Conservation (phyloP, 2,329 filamentous ascomycete species). For the Ophiostoma sp. region DNA sequence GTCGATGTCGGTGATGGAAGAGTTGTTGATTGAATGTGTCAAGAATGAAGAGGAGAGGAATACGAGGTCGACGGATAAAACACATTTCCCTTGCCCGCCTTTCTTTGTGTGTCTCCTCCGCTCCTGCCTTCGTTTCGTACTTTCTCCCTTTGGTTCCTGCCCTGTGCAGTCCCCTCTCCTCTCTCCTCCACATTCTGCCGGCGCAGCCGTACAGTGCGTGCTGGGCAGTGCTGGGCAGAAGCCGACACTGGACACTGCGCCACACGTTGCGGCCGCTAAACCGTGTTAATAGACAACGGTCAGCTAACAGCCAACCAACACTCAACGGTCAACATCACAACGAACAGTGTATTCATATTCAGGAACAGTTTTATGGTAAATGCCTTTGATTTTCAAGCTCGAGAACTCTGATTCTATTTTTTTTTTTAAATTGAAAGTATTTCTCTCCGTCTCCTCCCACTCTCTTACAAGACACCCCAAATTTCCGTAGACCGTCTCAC, state of each 20-base stretch:
- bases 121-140: constrained; percentile 3
- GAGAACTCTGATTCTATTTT: background rate
- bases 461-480: background rate
- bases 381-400: background rate
- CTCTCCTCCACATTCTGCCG: background rate
- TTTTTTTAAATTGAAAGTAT: background rate
- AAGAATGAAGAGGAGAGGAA: background rate
- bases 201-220: background rate
- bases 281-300: background rate
- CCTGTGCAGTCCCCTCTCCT: background rate
- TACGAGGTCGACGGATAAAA: background rate
- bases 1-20: background rate
- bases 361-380: background rate
- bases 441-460: too few species aligned
- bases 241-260: background rate
- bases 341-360: too few species aligned
- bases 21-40: background rate
- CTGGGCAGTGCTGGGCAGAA: background rate
- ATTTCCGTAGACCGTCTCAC: constrained; percentile 25
- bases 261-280: background rate
- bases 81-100: background rate
- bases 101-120: background rate
- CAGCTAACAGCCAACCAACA: background rate
- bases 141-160: background rate
- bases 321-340: too few species aligned